phyloP scores from a whole-genome alignment of 352 stramenopile species.

The Phytopythium oedochilum region DNA sequence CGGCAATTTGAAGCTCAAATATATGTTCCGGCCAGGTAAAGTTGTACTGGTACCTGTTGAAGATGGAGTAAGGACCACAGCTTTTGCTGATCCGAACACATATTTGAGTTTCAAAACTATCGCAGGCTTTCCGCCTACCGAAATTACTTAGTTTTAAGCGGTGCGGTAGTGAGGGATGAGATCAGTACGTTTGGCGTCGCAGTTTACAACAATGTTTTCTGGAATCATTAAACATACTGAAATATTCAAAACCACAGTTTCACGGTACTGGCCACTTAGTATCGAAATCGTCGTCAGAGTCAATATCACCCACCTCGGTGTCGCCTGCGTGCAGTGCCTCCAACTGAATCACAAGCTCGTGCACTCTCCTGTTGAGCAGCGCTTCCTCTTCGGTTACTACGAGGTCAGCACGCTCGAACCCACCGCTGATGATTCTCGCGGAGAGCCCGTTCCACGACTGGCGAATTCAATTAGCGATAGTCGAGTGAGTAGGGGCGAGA shows the following conservation, averaged over 20 bases:
- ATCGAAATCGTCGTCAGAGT: constrained; percentile 55
- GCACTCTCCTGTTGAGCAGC: neutral
- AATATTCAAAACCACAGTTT: neutral
- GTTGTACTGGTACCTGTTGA: too few relatives aligned
- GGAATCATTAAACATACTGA: neutral
- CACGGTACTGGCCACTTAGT: constrained; percentile 14
- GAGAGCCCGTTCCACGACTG: constrained; percentile 1
- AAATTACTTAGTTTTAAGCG: too few relatives aligned
- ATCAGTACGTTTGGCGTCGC: too few relatives aligned
- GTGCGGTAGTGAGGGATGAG: too few relatives aligned
- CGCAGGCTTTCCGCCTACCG: too few relatives aligned
- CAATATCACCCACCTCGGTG: constrained; percentile 26
- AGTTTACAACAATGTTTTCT: neutral
- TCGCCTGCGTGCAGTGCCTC: neutral
- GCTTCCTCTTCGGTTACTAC: neutral
- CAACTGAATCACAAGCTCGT: neutral
- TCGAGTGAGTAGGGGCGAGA: neutral
- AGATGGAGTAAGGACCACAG: too few relatives aligned
- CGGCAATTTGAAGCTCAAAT: too few relatives aligned
- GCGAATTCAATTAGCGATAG: constrained; percentile 2
- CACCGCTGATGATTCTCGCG: neutral
- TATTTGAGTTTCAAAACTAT: too few relatives aligned
- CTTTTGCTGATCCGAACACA: too few relatives aligned
- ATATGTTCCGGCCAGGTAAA: too few relatives aligned
- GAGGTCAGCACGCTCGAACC: constrained; percentile 4